Percentiles rank a stretch among this genome's conserved stretches.
Conservation (phyloP, 306 rosid genomes). For the Hippophae tibetana region DNA sequence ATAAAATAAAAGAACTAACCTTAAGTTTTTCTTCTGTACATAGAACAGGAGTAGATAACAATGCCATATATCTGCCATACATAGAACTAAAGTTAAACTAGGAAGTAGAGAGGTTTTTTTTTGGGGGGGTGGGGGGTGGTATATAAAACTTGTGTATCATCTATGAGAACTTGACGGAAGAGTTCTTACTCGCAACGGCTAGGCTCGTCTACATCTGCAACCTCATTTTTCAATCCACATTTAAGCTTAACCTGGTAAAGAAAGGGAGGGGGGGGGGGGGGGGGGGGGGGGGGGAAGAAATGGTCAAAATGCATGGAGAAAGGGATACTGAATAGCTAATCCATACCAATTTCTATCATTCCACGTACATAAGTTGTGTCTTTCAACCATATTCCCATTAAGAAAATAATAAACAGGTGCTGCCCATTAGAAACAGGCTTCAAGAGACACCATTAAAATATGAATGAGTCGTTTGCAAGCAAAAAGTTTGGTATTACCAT, state of each 20-base stretch:
- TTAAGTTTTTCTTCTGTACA: slow-evolving; percentile 77
- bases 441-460: too few relatives aligned
- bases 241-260: slow-evolving; percentile 62
- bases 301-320: too few relatives aligned
- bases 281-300: too few relatives aligned
- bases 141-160: background rate
- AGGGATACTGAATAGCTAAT: too few relatives aligned
- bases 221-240: slow-evolving; percentile 81
- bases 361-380: too few relatives aligned
- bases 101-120: slow-evolving; percentile 1
- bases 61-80: slow-evolving; percentile 66
- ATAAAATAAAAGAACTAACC: slow-evolving; percentile 24
- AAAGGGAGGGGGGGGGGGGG: background rate
- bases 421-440: too few relatives aligned
- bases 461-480: background rate
- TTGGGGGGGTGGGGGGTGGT: background rate
- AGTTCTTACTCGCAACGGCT: slow-evolving; percentile 93
- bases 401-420: too few relatives aligned
- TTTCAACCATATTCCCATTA: too few relatives aligned
- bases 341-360: too few relatives aligned
- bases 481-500: background rate
- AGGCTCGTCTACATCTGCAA: slow-evolving; percentile 91
- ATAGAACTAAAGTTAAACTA: slow-evolving; percentile 4
- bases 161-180: slow-evolving; percentile 4
- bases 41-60: slow-evolving; percentile 71